Evolutionary conservation across 1,284 basidiomycete species (phyloP), one percentile per base, ranked within the genome.

Genomic region (Caloboletus inedulis): DNA sequence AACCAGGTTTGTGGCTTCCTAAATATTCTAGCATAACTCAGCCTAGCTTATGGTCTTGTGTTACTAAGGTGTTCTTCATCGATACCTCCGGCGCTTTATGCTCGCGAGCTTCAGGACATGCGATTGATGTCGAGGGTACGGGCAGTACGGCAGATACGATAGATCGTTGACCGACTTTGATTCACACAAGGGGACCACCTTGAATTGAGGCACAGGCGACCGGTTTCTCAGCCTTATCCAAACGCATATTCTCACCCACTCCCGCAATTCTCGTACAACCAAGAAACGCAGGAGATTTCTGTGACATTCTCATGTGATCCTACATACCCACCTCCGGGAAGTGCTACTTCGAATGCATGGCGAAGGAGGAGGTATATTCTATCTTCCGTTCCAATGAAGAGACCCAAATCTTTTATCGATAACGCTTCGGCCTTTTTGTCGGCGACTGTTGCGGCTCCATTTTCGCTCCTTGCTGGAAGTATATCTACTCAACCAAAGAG

Each of bases 21-120:
- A 21, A 18, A 42, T 18, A 8, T 19, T 33, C 36, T 23, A 7
- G 16, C 46, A 42, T 27, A 36, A 56, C 39, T 49, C 48, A 30
- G 44, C 42, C 43, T 34, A 41, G 12, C 37, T 51, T 37, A 52
- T 25, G 27, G 5, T 34, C 39, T 40, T 30, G 29, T 40, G 3
- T 19, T n/a, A 6, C 40, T 33, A 29, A 87, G 87, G 84, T 91
- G 19, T 91, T 90, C 70, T 91, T 87, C 72, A 79, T 91, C 47
- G 89, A 91, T 66, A 78, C 79, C 5, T 78, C 80, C 12, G 89
- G 89, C 18, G 81, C 81, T 12, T 68, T 91, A 37, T 91, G 87
- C 64, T 89, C 87, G 7, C 78, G 84, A 58, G 78, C 80, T 9
- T 81, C 87, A n/a, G 89, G 89, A 1, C 89, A 91, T 70, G 89